Conservation (phyloP, 768 basidiomycete genomes). For the Russula ochroleuca region DNA sequence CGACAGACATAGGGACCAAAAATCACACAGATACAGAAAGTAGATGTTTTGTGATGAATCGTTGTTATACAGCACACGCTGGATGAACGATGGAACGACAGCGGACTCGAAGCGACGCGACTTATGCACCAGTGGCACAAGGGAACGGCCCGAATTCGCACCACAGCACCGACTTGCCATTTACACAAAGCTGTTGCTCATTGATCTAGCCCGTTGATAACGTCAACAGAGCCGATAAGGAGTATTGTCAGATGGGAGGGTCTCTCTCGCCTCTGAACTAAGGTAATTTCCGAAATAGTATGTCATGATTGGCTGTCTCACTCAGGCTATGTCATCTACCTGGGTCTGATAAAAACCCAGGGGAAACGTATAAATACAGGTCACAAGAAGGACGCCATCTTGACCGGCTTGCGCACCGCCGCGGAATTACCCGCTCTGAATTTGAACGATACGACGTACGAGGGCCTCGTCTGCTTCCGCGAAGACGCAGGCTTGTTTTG, state of each 20-base stretch:
- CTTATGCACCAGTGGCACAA: too few species aligned
- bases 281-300: too few species aligned
- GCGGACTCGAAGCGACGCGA: neutral
- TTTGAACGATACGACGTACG: conserved; percentile 67
- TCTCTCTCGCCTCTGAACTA: too few species aligned
- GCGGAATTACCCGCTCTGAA: conserved; percentile 90
- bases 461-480: conserved; percentile 13
- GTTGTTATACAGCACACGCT: conserved; percentile 14
- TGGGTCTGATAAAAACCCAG: neutral
- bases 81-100: too few species aligned
- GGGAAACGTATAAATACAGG: neutral
- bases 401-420: conserved; percentile 85
- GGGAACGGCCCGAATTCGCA: too few species aligned
- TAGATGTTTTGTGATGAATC: conserved; percentile 2
- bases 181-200: too few species aligned
- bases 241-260: too few species aligned
- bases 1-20: conserved; percentile 4
- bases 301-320: too few species aligned
- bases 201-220: too few species aligned
- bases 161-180: too few species aligned
- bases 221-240: too few species aligned
- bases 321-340: too few species aligned
- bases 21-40: conserved; percentile 13
- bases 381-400: conserved; percentile 68
- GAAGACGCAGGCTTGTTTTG: conserved; percentile 23